phyloP scores from a whole-genome alignment of 805 yeast genomes.

The Yarrowia sp. region DNA sequence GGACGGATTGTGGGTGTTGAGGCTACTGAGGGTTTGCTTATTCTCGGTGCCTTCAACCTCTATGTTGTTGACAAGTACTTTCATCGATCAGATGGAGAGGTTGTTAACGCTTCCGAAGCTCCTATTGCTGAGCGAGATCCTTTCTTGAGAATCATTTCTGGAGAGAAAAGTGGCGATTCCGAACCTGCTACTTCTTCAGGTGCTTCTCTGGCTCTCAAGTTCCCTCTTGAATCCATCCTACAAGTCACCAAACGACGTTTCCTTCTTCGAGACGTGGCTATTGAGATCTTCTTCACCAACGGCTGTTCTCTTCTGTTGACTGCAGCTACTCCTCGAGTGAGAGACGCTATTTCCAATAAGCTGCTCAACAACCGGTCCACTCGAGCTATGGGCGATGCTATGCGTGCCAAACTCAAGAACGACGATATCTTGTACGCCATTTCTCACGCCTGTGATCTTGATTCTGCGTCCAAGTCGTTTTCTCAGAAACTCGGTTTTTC shows the following conservation, averaged over 20 bases:
- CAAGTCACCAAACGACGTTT: conserved; percentile 74
- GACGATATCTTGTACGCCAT: conserved; percentile 24
- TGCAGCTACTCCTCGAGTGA: conserved; percentile 45
- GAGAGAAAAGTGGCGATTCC: conserved; percentile 40
- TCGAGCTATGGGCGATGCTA: neutral
- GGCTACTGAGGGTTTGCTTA: conserved; percentile 70
- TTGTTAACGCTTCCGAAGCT: conserved; percentile 66
- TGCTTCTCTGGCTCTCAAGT: conserved; percentile 10
- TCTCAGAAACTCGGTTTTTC: conserved; percentile 10
- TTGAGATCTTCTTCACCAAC: conserved; percentile 71
- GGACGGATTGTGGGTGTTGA: conserved; percentile 75
- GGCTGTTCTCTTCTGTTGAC: conserved; percentile 72
- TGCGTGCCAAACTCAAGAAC: conserved; percentile 14
- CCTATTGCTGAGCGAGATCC: conserved; percentile 63
- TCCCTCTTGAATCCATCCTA: conserved; percentile 49
- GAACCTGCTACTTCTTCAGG: neutral
- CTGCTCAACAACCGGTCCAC: conserved; percentile 12
- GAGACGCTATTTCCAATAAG: conserved; percentile 11
- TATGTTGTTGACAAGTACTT: conserved; percentile 72
- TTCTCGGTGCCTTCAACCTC: conserved; percentile 61
- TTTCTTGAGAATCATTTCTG: conserved; percentile 61
- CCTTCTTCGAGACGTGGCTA: conserved; percentile 72
- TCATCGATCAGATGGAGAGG: conserved; percentile 50
- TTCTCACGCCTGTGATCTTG: conserved; percentile 19
- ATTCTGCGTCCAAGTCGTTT: conserved; percentile 10